Evolutionary conservation across 164 flowering plant species (phyloP).

Genomic region (Malania oleifera): DNA sequence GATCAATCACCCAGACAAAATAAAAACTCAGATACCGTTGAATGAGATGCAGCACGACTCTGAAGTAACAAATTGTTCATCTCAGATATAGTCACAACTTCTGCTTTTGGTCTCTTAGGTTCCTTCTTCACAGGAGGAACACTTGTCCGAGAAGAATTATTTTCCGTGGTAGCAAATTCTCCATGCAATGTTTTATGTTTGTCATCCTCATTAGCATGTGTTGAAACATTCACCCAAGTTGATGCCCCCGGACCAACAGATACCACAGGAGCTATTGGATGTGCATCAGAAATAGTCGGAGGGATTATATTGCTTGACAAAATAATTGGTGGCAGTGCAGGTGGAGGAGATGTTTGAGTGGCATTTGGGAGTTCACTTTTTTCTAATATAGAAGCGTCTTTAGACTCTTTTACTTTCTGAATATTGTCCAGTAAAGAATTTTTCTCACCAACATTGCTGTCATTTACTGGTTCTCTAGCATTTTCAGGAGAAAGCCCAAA

Average conservation of each 20-base stretch:
- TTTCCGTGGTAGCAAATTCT: not conserved
- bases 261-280: not conserved
- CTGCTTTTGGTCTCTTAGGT: conserved; percentile 13
- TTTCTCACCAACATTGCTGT: conserved; percentile 7
- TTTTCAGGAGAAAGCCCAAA: conserved; percentile 13
- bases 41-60: conserved; percentile 30
- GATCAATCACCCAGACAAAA: not conserved
- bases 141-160: conserved; percentile 10
- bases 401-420: conserved; percentile 6
- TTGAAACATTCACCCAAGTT: conserved; percentile 5
- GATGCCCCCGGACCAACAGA: conserved; percentile 5
- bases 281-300: conserved; percentile 5
- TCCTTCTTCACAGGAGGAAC: conserved; percentile 15
- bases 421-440: not conserved
- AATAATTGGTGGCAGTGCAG: conserved; percentile 16
- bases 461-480: conserved; percentile 5
- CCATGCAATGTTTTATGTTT: conserved; percentile 2
- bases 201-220: conserved; percentile 10
- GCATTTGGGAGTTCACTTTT: conserved; percentile 4
- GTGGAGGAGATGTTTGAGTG: conserved; percentile 9
- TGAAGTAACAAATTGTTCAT: conserved; percentile 40
- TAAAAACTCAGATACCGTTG: conserved; percentile 32
- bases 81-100: conserved; percentile 41
- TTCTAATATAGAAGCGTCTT: conserved; percentile 3
- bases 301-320: conserved; percentile 8